Base-by-base conservation (phyloP, 139 green algal species). In the Cymbomonas tetramitiformis region DNA sequence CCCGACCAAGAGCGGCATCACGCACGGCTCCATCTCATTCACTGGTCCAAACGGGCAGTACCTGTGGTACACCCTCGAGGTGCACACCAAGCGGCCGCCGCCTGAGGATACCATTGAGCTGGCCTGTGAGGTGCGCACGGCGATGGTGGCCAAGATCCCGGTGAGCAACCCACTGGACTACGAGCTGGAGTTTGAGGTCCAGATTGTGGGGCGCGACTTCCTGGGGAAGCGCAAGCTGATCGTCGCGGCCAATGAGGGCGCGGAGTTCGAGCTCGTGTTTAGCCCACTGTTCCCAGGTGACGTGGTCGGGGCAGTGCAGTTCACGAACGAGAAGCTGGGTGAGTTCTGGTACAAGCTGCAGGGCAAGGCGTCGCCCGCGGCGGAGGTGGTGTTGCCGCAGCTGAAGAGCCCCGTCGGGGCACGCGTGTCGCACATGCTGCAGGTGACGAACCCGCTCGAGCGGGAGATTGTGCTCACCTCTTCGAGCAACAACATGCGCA, bases 281-380 rank as follows among this genome's bases (percentile, higher is more conserved):
- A 64, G 72, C 26, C 79, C 79, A 0, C 53, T 87, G 38, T 8
- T 70, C 25, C 30, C 59, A 2, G 70, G 75, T 1, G 25, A 31
- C 9, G 32, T 34, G 2, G n/a, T 64, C 3, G 73, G 65, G 8
- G 50, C n/a, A 1, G 30, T 84, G 18, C 30, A 30, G n/a, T 73
- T 86, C 38, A 31, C 70, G n/a, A 73, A 55, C 55, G 57, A 76
- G 3, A 62, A 78, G 51, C 67, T 82, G 40, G 74, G 79, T 3
- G 79, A 87, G 48, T 87, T 82, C 55, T 71, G 59, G 41, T 87
- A 81, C 71, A 29, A 56, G 18, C 15, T 85, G 7, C 38, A 65
- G 25, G 63, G 82, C 68, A 46, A 65, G 0, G 75, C 77, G 4
- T 57, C 53, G 12, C 47, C 61, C 0, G 70, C 62, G 0, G 36